A percentile compares a stretch with the other conserved stretches of the same genome.
Evolutionary conservation across 805 yeast species (phyloP).

Genomic region (Candida patagonica): DNA sequence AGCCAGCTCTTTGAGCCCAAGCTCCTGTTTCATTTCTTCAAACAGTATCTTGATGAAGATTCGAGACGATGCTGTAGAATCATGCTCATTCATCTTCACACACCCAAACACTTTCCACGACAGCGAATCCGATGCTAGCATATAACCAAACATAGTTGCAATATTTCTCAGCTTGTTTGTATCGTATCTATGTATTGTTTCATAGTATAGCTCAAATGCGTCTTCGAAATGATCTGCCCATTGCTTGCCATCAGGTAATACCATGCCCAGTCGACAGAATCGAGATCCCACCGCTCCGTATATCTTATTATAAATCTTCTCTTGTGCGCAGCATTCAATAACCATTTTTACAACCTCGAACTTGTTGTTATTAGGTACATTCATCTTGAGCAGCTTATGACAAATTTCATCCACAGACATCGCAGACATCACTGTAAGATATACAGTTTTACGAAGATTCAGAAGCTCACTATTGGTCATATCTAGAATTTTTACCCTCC

Average conservation of each 20-base stretch:
- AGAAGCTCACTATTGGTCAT: conserved; percentile 57
- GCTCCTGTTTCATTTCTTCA: conserved; percentile 66
- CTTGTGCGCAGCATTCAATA: conserved; percentile 75
- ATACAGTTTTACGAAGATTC: conserved; percentile 65
- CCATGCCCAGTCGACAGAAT: conserved; percentile 37
- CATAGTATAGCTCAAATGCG: conserved; percentile 50
- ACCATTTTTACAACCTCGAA: conserved; percentile 59
- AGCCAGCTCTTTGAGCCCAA: conserved; percentile 49
- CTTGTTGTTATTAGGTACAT: conserved; percentile 32
- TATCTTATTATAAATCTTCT: conserved; percentile 75
- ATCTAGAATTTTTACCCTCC: conserved; percentile 40
- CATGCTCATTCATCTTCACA: conserved; percentile 55
- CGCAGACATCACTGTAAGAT: conserved; percentile 78
- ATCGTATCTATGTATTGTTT: conserved; percentile 55
- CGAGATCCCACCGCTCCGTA: conserved; percentile 71
- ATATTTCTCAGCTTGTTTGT: conserved; percentile 66
- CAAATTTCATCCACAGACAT: conserved; percentile 90
- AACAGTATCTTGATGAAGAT: conserved; percentile 74
- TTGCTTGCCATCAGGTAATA: conserved; percentile 13
- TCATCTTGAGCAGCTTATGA: conserved; percentile 61
- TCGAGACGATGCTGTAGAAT: conserved; percentile 69
- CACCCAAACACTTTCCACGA: conserved; percentile 51
- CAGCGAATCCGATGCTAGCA: conserved; percentile 60
- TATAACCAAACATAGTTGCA: conserved; percentile 80
- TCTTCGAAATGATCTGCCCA: conserved; percentile 52